Conservation (phyloP, 345 rosid species). For the Sisymbrium altissimum region DNA sequence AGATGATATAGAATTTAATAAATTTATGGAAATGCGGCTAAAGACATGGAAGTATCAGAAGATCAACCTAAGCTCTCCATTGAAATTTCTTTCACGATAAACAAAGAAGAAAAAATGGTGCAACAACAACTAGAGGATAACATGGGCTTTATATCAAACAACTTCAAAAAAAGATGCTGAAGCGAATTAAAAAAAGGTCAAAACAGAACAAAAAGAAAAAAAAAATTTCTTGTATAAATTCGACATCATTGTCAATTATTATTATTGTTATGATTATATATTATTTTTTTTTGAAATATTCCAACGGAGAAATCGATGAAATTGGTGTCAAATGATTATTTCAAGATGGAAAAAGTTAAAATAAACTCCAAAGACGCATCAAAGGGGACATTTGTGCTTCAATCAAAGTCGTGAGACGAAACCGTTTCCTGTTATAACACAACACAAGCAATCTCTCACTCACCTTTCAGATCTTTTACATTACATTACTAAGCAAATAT, state of each 20-base stretch:
- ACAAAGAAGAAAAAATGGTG: too few relatives aligned
- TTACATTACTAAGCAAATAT: not conserved
- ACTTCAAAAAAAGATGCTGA: too few relatives aligned
- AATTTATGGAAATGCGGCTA: too few relatives aligned
- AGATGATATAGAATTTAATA: too few relatives aligned
- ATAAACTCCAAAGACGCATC: not conserved
- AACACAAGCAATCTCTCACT: constrained; percentile 19
- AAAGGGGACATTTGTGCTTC: constrained; percentile 8
- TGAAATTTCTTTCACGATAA: too few relatives aligned
- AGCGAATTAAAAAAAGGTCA: too few relatives aligned
- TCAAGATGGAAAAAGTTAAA: not conserved
- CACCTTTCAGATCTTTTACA: not conserved
- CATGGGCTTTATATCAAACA: too few relatives aligned
- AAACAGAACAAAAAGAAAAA: too few relatives aligned
- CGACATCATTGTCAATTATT: not conserved
- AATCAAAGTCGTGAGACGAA: constrained; percentile 29
- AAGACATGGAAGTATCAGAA: too few relatives aligned
- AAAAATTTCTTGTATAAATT: not conserved
- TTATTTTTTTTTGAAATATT: not conserved
- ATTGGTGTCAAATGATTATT: constrained; percentile 6
- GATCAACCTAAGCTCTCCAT: too few relatives aligned
- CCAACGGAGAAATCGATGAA: constrained; percentile 20
- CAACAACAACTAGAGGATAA: too few relatives aligned
- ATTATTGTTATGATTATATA: too few relatives aligned
- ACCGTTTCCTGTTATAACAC: constrained; percentile 27